phyloP scores from a whole-genome alignment of 2,329 filamentous ascomycete genomes.

The Epichloe gansuensis region DNA sequence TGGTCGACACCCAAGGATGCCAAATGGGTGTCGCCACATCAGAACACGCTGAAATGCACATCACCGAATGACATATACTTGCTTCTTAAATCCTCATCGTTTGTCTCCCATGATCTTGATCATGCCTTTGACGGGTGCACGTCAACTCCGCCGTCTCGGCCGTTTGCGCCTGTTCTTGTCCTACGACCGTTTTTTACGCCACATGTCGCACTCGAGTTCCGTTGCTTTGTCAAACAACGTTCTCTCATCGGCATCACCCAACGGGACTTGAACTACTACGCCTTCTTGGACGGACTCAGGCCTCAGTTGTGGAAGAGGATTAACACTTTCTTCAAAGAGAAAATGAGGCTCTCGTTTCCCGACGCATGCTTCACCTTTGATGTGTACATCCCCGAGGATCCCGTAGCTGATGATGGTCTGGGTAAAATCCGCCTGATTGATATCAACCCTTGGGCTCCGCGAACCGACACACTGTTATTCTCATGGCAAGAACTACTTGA shows the following conservation, averaged over 20 bases:
- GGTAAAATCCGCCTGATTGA: slow-evolving; percentile 77
- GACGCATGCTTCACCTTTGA: slow-evolving; percentile 82
- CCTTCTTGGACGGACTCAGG: slow-evolving; percentile 57
- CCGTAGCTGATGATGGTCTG: slow-evolving; percentile 42
- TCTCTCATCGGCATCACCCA: slow-evolving; percentile 74
- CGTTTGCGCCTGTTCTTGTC: slow-evolving; percentile 66
- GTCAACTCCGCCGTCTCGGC: slow-evolving; percentile 24
- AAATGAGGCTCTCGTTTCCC: slow-evolving; percentile 64
- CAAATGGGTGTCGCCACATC: slow-evolving; percentile 71
- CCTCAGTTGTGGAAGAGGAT: slow-evolving; percentile 56
- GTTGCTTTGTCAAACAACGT: slow-evolving; percentile 82
- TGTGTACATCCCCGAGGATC: slow-evolving; percentile 70
- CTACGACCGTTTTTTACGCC: slow-evolving; percentile 82
- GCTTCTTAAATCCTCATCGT: slow-evolving; percentile 86
- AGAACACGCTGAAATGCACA: slow-evolving; percentile 85
- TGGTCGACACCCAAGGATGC: slow-evolving; percentile 97
- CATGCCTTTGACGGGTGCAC: slow-evolving; percentile 72
- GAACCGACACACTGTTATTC: slow-evolving; percentile 82
- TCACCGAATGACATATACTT: slow-evolving; percentile 86
- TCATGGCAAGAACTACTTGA: slow-evolving; percentile 78
- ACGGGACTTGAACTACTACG: slow-evolving; percentile 80
- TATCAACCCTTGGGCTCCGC: slow-evolving; percentile 84
- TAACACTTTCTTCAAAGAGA: slow-evolving; percentile 62
- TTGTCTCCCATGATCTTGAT: slow-evolving; percentile 85
- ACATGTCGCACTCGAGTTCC: slow-evolving; percentile 85